These are phyloP conservation scores for Dioscorea alata DNA, from an alignment of 106 monocot genomes.

Conservation along the genomic window DNA sequence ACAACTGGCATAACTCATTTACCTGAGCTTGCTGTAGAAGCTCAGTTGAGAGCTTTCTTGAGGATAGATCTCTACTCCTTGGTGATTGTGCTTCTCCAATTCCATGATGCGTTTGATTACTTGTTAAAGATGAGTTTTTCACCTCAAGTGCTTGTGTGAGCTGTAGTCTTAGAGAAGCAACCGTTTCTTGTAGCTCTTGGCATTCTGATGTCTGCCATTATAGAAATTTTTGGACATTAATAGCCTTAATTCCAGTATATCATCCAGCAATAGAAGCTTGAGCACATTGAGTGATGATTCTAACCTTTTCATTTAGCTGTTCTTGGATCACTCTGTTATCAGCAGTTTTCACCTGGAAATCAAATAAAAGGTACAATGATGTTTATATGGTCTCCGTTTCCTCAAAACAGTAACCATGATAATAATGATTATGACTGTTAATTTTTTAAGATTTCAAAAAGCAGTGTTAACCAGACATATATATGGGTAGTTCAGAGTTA, in stretches of 20 bases:
- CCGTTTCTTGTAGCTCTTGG: conserved; percentile 48
- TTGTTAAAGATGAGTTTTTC: conserved; percentile 11
- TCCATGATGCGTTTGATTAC: background rate
- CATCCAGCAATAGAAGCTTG: background rate
- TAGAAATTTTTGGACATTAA: background rate
- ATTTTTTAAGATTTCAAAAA: too few relatives aligned
- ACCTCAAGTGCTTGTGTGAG: conserved; percentile 36
- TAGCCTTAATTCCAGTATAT: background rate
- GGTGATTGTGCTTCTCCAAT: too few relatives aligned
- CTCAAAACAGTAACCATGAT: too few relatives aligned
- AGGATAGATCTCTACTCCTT: background rate
- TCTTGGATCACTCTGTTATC: conserved; percentile 95
- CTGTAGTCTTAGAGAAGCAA: conserved; percentile 54
- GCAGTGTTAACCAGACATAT: too few relatives aligned
- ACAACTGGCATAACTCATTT: too few relatives aligned
- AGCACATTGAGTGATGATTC: background rate
- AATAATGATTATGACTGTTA: too few relatives aligned
- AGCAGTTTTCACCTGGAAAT: conserved; percentile 79
- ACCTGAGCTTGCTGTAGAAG: conserved; percentile 27
- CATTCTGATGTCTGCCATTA: conserved; percentile 58
- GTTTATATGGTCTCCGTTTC: background rate
- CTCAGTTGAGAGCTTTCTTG: conserved; percentile 21
- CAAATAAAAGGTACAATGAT: background rate
- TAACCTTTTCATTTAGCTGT: conserved; percentile 85
- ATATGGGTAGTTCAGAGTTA: too few relatives aligned